Conservation (phyloP, 2,329 filamentous ascomycete species). For the Colletotrichum scovillei region DNA sequence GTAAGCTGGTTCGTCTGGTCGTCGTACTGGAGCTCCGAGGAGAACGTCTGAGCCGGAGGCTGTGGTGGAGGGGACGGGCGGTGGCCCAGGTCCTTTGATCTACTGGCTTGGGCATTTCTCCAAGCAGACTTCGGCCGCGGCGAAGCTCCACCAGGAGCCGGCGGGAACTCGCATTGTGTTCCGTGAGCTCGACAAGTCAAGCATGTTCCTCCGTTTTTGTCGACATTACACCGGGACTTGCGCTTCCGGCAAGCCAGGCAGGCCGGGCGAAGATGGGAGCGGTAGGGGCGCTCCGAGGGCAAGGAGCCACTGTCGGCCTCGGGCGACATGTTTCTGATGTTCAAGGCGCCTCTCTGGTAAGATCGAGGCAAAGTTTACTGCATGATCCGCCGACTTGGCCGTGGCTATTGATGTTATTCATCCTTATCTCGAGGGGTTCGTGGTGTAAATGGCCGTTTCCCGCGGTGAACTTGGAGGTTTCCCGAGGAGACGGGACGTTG, state of each 20-base stretch:
- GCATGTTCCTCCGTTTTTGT: slow-evolving; percentile 62
- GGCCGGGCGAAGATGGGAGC: slow-evolving; percentile 71
- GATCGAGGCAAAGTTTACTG: neutral
- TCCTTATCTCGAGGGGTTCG: neutral
- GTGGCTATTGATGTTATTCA: slow-evolving; percentile 6
- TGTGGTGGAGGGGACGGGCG: neutral
- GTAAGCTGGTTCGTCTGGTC: neutral
- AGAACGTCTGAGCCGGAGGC: neutral
- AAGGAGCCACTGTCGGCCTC: slow-evolving; percentile 4
- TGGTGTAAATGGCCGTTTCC: neutral
- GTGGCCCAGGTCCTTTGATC: slow-evolving; percentile 5
- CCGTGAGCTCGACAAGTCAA: slow-evolving; percentile 68
- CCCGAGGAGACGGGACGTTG: neutral
- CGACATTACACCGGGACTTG: slow-evolving; percentile 71
- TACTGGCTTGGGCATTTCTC: slow-evolving; percentile 8
- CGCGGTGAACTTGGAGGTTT: neutral
- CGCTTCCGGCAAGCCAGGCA: slow-evolving; percentile 70
- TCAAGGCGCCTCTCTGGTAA: fast-evolving
- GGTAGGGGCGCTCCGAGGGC: slow-evolving; percentile 60
- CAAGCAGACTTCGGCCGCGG: slow-evolving; percentile 26
- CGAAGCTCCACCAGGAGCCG: slow-evolving; percentile 3
- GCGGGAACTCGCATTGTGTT: slow-evolving; percentile 66
- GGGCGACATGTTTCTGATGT: neutral
- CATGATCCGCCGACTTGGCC: neutral
- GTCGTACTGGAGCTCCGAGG: neutral